Evolutionary conservation across 495 filamentous ascomycete genomes (phyloP), one percentile per base, ranked within the genome.

Genomic region (Elasticomyces elasticus): DNA sequence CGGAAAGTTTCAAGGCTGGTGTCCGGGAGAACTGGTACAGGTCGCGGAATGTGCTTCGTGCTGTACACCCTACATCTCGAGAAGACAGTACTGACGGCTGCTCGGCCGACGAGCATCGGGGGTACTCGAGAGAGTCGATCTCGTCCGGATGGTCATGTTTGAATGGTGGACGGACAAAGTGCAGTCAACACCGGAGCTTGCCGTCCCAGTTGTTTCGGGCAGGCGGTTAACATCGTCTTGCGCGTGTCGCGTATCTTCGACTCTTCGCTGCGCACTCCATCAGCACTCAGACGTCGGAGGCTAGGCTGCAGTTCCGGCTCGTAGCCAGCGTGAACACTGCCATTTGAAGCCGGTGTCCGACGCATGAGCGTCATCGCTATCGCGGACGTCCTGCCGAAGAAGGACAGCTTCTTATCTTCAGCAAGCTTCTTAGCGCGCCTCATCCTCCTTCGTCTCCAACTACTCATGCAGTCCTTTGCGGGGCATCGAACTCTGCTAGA

Each of bases 1-100:
- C 72, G 77, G 59, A 83, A 83, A 40, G 65, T 69, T 10, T 71
- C 61, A 48, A 78, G 33, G 28, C 22, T 47, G 37, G 41, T 54
- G 46, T 58, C 35, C 11, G 58, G 43, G 2, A 65, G 51, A 17
- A 54, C 27, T 20, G 52, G 41, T 27, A 61, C 52, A 15, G 44
- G 30, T 1, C 49, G 47, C 11, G 25, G n/a, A 23, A 24, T 17
- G 9, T n/a, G 43, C 41, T 31, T 23, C 27, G 52, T 45, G 40
- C 12, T 25, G 48, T 51, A 57, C 4, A 37, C 6, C 28, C 47
- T 57, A 55, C 52, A 49, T 48, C 13, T 12, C 35, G 4, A 13
- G 12, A 15, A 40, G 15, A 13, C 12, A n/a, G n/a, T 3, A 40
- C 12, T 17, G 13, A 40, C 13, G 4, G n/a, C 35, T 17, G 35